Evolutionary conservation across 2,329 filamentous ascomycete genomes (phyloP), one percentile per base, ranked within the genome.

Genomic region (Leptosphaerulina australis): DNA sequence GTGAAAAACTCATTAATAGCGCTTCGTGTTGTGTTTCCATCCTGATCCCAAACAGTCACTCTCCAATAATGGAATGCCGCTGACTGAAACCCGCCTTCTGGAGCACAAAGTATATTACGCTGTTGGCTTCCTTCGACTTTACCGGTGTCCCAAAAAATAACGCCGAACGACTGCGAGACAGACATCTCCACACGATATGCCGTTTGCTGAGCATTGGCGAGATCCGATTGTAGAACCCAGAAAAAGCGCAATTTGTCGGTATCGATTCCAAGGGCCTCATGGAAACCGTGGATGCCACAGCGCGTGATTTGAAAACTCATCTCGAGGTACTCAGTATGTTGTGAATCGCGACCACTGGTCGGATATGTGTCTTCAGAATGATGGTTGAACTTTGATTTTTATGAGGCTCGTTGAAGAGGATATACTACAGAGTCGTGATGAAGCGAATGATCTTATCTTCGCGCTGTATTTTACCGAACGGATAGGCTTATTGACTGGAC

Each of bases 241-340:
- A 61, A 72, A 44, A 75, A 64, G 22, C 68, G 67, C 10, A 75
- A 58, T 33, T 70, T 62, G 34, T 76, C 71, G 4, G 67, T 62
- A 44, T 76, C 74, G 44, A 76, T 73, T 4, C 74, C 73, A 6
- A 75, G 53, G 2, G 66, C 62, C 56, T 76, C 73, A 30, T 71
- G 64, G 41, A 73, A 76, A 41, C 67, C 70, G 41, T 76, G 72
- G 14, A 76, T 74, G 17, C 73, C 73, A 45, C 71, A 74, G 12
- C 57, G 55, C 15, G 55, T 55, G 15, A 75, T 54, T 37, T 64
- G 55, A 58, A 73, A 46, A 10, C 46, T 11, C 58, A 63, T 56
- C 15, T 51, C 15, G 14, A 31, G 22, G 21, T 15, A 18, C 12
- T 25, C 11, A 18, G 11, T 12, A 17, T 26, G 20, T 12, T 35